Conservation (phyloP, 257 asterid genomes). For the Petrea volubilis region DNA sequence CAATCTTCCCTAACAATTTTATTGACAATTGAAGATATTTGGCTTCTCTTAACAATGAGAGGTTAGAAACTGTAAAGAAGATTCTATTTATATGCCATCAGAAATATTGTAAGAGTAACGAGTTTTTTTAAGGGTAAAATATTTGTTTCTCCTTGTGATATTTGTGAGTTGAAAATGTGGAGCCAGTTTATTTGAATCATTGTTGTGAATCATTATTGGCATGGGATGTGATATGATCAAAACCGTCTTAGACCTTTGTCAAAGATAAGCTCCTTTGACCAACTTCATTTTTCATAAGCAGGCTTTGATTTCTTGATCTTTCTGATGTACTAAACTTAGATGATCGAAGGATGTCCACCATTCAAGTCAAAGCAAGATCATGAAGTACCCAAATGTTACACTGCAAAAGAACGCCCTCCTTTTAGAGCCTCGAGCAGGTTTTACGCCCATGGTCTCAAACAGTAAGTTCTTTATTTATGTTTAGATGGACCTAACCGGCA, state of each 20-base stretch:
- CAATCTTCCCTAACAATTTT: neutral
- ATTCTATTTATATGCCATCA: neutral
- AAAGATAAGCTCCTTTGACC: conserved; percentile 20
- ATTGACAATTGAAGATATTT: neutral
- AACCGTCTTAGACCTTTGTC: neutral
- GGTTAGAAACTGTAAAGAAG: neutral
- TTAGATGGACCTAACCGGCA: neutral
- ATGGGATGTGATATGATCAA: neutral
- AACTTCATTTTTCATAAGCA: conserved; percentile 6
- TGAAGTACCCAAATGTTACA: conserved; percentile 62
- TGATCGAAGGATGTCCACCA: conserved; percentile 91
- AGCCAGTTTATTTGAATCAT: neutral
- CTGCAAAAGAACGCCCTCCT: conserved; percentile 80
- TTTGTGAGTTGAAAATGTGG: neutral
- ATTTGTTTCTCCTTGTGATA: too few relatives aligned
- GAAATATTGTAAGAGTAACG: too few relatives aligned
- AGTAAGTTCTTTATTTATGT: conserved; percentile 42
- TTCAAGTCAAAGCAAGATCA: conserved; percentile 56
- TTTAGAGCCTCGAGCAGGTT: conserved; percentile 66
- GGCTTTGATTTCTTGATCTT: conserved; percentile 29
- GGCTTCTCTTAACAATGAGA: neutral
- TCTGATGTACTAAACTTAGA: conserved; percentile 45
- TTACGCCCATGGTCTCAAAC: conserved; percentile 82
- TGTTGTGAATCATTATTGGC: neutral
- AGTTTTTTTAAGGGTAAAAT: too few relatives aligned